Conservation (phyloP, 2,329 filamentous ascomycete species). For the Piedraia hortae region DNA sequence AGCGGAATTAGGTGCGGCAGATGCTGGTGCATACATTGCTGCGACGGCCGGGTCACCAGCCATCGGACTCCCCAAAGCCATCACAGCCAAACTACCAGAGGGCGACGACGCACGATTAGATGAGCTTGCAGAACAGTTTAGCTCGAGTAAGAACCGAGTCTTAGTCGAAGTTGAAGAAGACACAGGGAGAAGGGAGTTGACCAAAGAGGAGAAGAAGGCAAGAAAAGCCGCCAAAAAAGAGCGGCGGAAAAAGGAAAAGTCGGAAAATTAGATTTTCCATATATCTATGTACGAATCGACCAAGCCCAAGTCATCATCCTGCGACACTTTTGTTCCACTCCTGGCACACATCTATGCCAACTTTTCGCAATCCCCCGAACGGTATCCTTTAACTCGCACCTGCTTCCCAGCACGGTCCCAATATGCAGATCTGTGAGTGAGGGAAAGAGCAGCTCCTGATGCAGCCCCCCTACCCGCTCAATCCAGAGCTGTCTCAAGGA, state of each 20-base stretch:
- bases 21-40: background rate
- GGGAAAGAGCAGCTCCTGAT: too few relatives aligned
- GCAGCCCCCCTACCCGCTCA: too few relatives aligned
- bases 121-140: conserved; percentile 11
- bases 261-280: background rate
- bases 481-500: too few relatives aligned
- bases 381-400: background rate
- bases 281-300: background rate
- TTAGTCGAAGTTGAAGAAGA: conserved; percentile 2
- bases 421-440: background rate
- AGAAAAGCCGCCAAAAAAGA: conserved; percentile 29
- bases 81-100: conserved; percentile 2
- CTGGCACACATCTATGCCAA: too few relatives aligned
- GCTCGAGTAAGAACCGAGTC: conserved; percentile 4
- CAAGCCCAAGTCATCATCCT: background rate
- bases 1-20: conserved; percentile 10
- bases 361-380: too few relatives aligned
- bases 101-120: conserved; percentile 9
- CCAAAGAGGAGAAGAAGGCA: conserved; percentile 21
- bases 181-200: conserved; percentile 3
- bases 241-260: conserved; percentile 13
- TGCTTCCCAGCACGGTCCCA: background rate
- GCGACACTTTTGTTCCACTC: background rate
- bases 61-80: too few relatives aligned
- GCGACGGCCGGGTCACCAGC: too few relatives aligned